Evolutionary conservation across 2,329 filamentous ascomycete genomes (phyloP), one percentile per base, ranked within the genome.

Genomic region (Microsporum canis): DNA sequence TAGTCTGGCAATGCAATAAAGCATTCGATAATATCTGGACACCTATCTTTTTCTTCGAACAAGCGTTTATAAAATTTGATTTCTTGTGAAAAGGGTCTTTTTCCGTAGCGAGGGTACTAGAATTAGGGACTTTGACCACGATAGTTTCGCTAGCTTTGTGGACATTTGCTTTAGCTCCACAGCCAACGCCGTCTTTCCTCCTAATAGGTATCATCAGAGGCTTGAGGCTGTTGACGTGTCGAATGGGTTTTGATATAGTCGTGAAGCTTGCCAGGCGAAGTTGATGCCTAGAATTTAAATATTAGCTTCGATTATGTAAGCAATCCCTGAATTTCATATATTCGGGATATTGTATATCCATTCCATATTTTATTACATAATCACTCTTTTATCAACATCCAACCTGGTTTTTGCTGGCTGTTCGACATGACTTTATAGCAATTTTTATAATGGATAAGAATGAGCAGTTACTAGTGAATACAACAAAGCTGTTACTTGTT

Each of bases 111-210:
- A 60, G 27, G 53, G 58, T 58, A 31, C 33, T 57, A 56, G 59
- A 51, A 34, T 23, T 55, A 65, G 62, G 34, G 47, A 58, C 60
- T 62, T 65, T 66, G 53, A 66, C 63, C 59, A 66, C 64, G 61
- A 66, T 63, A 47, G 55, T 64, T 59, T 57, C 61, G 47, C 53
- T 62, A 45, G 65, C 61, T 49, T 29, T 49, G 23, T 49, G 23
- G 8, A 49, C 23, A 29, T 8, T 49, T 8, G 45, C 17, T 29
- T 49, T 49, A 10, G 5, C 23, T 49, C 45, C 45, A 29, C 3
- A 49, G 8, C 45, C 45, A 49, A 49, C 17, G 6, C 45, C 17
- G 8, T 49, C 17, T 23, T 49, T 49, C 45, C 17, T 49, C 45
- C 10, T 49, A 6, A 49, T 23, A 29, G 45, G 23, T 27, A 49